Evolutionary conservation across 2,329 filamentous ascomycete genomes (phyloP), one percentile per base, ranked within the genome.

Genomic region (Raffaelea deltoideospora): DNA sequence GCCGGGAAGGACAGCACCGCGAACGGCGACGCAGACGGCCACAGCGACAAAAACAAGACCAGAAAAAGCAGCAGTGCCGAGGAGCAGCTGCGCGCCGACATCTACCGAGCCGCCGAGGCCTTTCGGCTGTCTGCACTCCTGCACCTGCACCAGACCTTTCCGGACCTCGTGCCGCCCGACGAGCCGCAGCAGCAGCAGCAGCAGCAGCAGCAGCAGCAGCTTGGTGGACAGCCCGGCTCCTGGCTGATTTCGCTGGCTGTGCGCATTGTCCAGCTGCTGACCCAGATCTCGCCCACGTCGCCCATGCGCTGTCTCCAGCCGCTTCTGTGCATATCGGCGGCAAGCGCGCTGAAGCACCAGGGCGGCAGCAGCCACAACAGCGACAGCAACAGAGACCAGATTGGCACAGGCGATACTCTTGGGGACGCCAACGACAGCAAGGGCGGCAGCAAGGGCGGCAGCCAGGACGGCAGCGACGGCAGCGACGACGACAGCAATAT

Each of bases 61-160:
- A 50, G 0, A 53, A 50, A 3, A 53, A 58, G 28, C 37, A 30
- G 18, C n/a, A 17, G 10, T 37, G 18, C 38, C 35, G 24, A 50
- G 48, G 8, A 53, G 50, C 18, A 27, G 13, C 14, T 41, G 1
- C 44, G 44, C 1, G 39, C 45, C 0, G 54, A 61, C 35, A 50
- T 61, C 2, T 47, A 50, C 13, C 42, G 49, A 2, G 55, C 56
- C 1, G 56, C 55, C 2, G 58, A 61, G 31, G 57, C 56, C 0
- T 60, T 59, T 28, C 51, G 54, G 1, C 45, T 61, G 0, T 50
- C 53, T 0, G 53, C 58, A 0, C 39, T 61, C 14, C 44, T 60
- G 3, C 58, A 60, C 26, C 52, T 61, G 2, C 60, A 61, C 42
- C 52, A 58, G 33, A 59, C 57, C 1, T 49, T 49, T n/a, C 46